phyloP scores from a whole-genome alignment of 73 alveolate species.

The Paramecium octaurelia region DNA sequence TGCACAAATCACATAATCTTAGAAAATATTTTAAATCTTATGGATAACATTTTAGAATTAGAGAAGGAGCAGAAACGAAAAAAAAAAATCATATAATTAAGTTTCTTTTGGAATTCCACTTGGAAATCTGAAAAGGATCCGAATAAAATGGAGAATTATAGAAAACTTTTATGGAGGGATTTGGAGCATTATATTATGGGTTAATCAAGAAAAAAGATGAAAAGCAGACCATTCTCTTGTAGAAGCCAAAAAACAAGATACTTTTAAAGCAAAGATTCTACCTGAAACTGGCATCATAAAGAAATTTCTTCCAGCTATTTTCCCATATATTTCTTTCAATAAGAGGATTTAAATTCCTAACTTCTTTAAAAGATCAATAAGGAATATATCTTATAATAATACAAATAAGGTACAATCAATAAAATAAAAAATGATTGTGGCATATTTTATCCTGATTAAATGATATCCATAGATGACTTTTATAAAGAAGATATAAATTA shows the following conservation, averaged over 20 bases:
- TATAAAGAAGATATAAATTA: not conserved
- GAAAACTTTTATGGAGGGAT: not conserved
- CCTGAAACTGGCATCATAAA: conserved; percentile 30
- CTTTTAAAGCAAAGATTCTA: conserved; percentile 51
- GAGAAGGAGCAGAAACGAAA: not conserved
- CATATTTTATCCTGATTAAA: not conserved
- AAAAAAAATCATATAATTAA: not conserved
- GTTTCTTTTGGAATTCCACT: conserved; percentile 23
- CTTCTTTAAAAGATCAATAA: conserved; percentile 13
- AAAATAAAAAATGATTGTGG: conserved; percentile 20
- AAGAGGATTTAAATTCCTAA: conserved; percentile 34
- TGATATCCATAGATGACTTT: not conserved
- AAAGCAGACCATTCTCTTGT: conserved; percentile 48
- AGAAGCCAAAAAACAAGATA: conserved; percentile 26
- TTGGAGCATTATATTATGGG: conserved; percentile 56
- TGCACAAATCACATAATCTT: not conserved
- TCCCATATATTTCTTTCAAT: conserved; percentile 31
- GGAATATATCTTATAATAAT: conserved; percentile 25
- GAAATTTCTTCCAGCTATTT: not conserved
- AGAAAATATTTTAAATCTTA: not conserved
- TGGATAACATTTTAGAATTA: not conserved
- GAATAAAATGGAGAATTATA: not conserved
- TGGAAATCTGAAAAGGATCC: conserved; percentile 55
- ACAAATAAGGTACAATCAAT: conserved; percentile 28
- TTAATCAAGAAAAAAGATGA: not conserved